Evolutionary conservation across 768 basidiomycete genomes (phyloP).

Genomic region (Hygrophoropsis aurantiaca): DNA sequence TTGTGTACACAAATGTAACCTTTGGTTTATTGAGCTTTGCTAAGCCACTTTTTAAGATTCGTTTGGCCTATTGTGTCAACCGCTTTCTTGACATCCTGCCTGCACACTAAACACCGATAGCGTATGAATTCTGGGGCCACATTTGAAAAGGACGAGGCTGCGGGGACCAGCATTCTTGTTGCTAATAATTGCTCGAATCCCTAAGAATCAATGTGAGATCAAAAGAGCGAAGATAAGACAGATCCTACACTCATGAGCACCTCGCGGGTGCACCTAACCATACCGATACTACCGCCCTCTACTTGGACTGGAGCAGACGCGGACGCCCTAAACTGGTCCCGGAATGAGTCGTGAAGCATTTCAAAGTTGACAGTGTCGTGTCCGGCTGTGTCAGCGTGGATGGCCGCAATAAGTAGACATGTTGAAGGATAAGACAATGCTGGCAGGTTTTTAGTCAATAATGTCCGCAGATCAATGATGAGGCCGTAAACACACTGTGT

Average conservation of each 20-base stretch:
- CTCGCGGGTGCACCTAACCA: slow-evolving; percentile 63
- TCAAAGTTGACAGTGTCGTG: slow-evolving; percentile 86
- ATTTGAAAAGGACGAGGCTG: slow-evolving; percentile 46
- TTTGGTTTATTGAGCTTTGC: slow-evolving; percentile 44
- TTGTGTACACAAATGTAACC: too few relatives aligned
- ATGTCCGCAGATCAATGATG: too few relatives aligned
- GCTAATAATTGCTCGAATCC: slow-evolving; percentile 72
- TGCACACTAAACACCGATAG: slow-evolving; percentile 65
- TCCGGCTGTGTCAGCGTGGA: slow-evolving; percentile 75
- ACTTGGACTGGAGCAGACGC: slow-evolving; percentile 73
- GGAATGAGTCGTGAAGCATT: slow-evolving; percentile 81
- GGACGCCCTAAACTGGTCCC: slow-evolving; percentile 70
- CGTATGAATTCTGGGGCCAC: slow-evolving; percentile 71
- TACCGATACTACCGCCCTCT: slow-evolving; percentile 73
- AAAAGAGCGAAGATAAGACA: neutral
- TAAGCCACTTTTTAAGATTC: slow-evolving; percentile 78
- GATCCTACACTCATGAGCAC: slow-evolving; percentile 63
- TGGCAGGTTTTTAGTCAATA: slow-evolving; percentile 25
- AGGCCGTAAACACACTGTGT: slow-evolving; percentile 43
- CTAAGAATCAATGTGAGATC: slow-evolving; percentile 37
- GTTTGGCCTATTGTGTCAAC: slow-evolving; percentile 67
- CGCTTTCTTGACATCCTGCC: slow-evolving; percentile 65
- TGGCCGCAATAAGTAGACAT: slow-evolving; percentile 82
- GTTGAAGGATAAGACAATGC: slow-evolving; percentile 76
- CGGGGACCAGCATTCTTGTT: slow-evolving; percentile 54